Conservation (phyloP, 371 early-diverging fungal genomes). For the Rhizopus arrhizus region DNA sequence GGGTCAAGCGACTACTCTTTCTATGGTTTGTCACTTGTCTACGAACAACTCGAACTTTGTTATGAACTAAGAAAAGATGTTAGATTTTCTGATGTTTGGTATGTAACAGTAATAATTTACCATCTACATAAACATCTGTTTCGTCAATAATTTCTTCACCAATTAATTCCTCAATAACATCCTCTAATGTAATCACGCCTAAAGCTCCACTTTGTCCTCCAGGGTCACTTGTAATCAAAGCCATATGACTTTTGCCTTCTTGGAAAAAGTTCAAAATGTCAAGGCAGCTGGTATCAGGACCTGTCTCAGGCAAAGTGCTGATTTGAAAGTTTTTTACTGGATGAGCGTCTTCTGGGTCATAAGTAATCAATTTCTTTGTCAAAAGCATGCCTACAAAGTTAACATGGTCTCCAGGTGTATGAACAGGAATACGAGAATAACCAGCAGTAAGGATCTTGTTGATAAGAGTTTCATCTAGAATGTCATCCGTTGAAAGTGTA, state of each 20-base stretch:
- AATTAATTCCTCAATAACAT: constrained; percentile 96
- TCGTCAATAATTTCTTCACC: constrained; percentile 93
- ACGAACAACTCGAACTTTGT: constrained; percentile 35
- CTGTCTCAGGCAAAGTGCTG: constrained; percentile 76
- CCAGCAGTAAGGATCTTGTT: constrained; percentile 73
- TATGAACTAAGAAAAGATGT: constrained; percentile 23
- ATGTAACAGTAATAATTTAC: constrained; percentile 20
- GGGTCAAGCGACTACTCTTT: constrained; percentile 27
- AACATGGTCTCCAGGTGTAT: constrained; percentile 53
- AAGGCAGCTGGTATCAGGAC: constrained; percentile 74
- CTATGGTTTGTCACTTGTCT: constrained; percentile 28
- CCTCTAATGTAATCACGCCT: constrained; percentile 95
- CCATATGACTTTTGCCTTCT: constrained; percentile 83
- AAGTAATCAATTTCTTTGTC: constrained; percentile 85
- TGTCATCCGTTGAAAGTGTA: constrained; percentile 71
- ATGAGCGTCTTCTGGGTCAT: constrained; percentile 81
- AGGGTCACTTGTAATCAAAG: constrained; percentile 69
- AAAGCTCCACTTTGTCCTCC: constrained; percentile 57
- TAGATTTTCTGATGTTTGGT: not conserved
- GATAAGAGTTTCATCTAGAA: constrained; percentile 69
- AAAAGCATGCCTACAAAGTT: constrained; percentile 91
- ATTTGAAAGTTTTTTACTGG: constrained; percentile 73
- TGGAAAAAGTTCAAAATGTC: constrained; percentile 95
- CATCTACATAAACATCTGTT: constrained; percentile 91
- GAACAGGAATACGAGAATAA: constrained; percentile 91